A percentile compares a stretch with the other conserved stretches of the same genome.
phyloP scores from a whole-genome alignment of 2,329 filamentous ascomycete genomes.

The Aspergillus puulaauensis region DNA sequence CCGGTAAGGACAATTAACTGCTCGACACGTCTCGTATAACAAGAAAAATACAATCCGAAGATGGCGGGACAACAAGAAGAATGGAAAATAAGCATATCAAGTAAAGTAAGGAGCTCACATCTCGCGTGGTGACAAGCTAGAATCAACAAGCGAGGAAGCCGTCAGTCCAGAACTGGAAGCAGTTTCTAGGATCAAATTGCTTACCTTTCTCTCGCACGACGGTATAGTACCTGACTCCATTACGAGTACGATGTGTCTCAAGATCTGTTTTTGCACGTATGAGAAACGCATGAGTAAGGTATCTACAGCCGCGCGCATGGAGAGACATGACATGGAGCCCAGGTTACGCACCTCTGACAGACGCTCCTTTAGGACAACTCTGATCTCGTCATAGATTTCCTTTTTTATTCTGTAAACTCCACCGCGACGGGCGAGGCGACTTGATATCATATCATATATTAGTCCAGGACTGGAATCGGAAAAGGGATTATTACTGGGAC shows the following conservation, averaged over 20 bases:
- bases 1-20: no score
- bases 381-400: constrained; percentile 28
- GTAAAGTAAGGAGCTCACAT: constrained; percentile 15
- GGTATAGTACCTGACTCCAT: constrained; percentile 19
- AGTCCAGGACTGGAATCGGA: background rate
- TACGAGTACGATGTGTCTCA: constrained; percentile 21
- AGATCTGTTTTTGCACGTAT: constrained; percentile 20
- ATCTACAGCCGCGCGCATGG: background rate
- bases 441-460: background rate
- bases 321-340: background rate
- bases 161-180: background rate
- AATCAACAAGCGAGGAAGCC: background rate
- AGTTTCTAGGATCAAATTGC: background rate
- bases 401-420: constrained; percentile 31
- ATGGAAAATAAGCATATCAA: background rate
- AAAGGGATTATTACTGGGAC: background rate
- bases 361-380: constrained; percentile 19
- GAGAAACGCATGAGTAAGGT: background rate
- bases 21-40: no score
- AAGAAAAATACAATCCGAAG: no score
- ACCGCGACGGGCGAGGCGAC: constrained; percentile 38
- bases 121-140: constrained; percentile 15
- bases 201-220: constrained; percentile 12
- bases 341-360: constrained; percentile 21
- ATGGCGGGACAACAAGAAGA: background rate